Conservation (phyloP, 768 basidiomycete species). For the Asterophora lycoperdoides region DNA sequence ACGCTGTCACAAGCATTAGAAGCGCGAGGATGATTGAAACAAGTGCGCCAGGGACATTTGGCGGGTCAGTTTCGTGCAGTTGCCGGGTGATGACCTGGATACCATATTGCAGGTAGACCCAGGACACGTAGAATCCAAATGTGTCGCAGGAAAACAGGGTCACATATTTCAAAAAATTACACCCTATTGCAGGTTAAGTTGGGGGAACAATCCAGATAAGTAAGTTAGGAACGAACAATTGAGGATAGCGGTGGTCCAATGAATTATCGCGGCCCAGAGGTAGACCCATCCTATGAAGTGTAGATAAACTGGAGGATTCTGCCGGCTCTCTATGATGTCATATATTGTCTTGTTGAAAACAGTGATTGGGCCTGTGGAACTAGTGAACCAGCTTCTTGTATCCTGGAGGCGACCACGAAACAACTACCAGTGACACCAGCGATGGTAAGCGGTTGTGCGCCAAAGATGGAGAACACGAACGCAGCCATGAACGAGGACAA, state of each 20-base stretch:
- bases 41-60: conserved; percentile 44
- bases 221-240: conserved; percentile 51
- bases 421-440: conserved; percentile 81
- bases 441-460: conserved; percentile 88
- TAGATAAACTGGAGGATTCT: conserved; percentile 68
- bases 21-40: conserved; percentile 72
- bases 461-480: conserved; percentile 80
- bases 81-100: conserved; percentile 80
- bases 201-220: not conserved
- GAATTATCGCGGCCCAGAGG: conserved; percentile 81
- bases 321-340: conserved; percentile 56
- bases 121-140: conserved; percentile 90
- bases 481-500: conserved; percentile 86
- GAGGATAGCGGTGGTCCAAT: conserved; percentile 75
- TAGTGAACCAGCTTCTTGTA: not conserved
- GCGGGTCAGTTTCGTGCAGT: conserved; percentile 35
- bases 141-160: conserved; percentile 90
- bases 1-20: conserved; percentile 70
- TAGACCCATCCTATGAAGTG: conserved; percentile 93
- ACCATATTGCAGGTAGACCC: conserved; percentile 88
- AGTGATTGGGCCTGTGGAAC: conserved; percentile 74
- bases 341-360: conserved; percentile 91
- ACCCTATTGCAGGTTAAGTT: conserved; percentile 41
- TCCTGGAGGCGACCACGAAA: not conserved
- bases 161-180: conserved; percentile 81